phyloP scores from a whole-genome alignment of 495 filamentous ascomycete species.

The Staphylotrichum longicolle region DNA sequence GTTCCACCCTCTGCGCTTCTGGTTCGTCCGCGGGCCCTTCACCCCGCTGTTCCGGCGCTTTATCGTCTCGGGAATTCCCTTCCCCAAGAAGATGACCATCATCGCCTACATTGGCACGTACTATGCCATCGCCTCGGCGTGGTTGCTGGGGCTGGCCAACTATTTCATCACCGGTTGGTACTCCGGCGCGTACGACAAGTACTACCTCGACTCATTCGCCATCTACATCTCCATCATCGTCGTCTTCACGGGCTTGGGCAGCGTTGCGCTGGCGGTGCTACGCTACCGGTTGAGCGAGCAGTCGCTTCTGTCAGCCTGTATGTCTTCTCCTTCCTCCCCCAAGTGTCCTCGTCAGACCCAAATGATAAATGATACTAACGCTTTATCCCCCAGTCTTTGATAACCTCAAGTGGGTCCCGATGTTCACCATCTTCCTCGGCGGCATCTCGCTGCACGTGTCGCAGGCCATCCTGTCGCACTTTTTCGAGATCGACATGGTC shows the following conservation, averaged over 20 bases:
- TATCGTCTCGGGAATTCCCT: slow-evolving; percentile 65
- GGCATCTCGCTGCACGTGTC: slow-evolving; percentile 67
- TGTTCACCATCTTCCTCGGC: slow-evolving; percentile 68
- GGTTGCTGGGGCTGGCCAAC: slow-evolving; percentile 72
- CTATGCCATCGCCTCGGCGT: slow-evolving; percentile 76
- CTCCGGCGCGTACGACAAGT: slow-evolving; percentile 68
- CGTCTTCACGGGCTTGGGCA: slow-evolving; percentile 67
- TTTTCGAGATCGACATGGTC: slow-evolving; percentile 70
- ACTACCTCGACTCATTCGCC: slow-evolving; percentile 70
- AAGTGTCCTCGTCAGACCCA: too few species aligned
- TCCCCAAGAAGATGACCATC: slow-evolving; percentile 77
- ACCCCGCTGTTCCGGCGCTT: slow-evolving; percentile 73
- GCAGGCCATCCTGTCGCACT: slow-evolving; percentile 65
- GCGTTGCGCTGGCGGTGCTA: slow-evolving; percentile 64
- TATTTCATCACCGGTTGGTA: slow-evolving; percentile 78
- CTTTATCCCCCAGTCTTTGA: slow-evolving; percentile 41
- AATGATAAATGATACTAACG: neutral
- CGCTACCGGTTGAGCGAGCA: slow-evolving; percentile 63
- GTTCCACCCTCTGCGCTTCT: slow-evolving; percentile 68
- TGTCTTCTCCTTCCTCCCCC: neutral
- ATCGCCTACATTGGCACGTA: slow-evolving; percentile 83
- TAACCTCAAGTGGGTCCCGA: slow-evolving; percentile 70
- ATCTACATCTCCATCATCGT: slow-evolving; percentile 73
- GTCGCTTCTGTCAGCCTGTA: slow-evolving; percentile 37
- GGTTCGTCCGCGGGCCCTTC: slow-evolving; percentile 65